These are phyloP conservation scores for Fusarium sp. DNA, from an alignment of 2,329 filamentous ascomycete genomes.

Conservation along the genomic window DNA sequence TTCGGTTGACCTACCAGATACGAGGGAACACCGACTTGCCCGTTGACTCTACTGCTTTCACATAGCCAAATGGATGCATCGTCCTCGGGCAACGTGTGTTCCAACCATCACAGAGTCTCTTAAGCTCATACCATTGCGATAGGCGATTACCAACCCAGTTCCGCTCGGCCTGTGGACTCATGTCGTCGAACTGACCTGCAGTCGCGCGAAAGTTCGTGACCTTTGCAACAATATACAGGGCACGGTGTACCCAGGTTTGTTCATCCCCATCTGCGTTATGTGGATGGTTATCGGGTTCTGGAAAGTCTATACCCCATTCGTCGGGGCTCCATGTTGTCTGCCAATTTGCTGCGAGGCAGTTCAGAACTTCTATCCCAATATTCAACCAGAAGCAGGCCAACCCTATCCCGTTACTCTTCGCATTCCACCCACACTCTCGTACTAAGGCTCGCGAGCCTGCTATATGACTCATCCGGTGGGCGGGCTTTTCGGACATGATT, in stretches of 20 bases:
- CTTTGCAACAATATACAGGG: constrained; percentile 88
- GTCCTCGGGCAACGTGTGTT: constrained; percentile 80
- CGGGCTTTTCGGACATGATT: constrained; percentile 84
- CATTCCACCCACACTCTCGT: constrained; percentile 90
- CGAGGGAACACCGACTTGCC: constrained; percentile 84
- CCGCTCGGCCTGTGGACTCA: constrained; percentile 71
- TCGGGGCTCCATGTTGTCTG: constrained; percentile 89
- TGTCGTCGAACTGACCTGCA: constrained; percentile 69
- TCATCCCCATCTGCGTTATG: constrained; percentile 63
- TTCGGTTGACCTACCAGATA: constrained; percentile 72
- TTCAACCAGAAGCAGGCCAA: constrained; percentile 96
- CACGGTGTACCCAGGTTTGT: constrained; percentile 87
- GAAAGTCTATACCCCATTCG: constrained; percentile 87
- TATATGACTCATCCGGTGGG: constrained; percentile 89
- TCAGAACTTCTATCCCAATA: constrained; percentile 88
- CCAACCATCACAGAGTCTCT: constrained; percentile 85
- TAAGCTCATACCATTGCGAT: constrained; percentile 83
- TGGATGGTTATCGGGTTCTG: constrained; percentile 56
- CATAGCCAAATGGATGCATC: constrained; percentile 87
- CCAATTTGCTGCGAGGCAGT: constrained; percentile 89
- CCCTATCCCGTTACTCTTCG: constrained; percentile 80
- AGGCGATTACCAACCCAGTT: constrained; percentile 71
- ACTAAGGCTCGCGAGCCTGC: constrained; percentile 86
- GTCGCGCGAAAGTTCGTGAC: constrained; percentile 85
- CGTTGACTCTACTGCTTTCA: constrained; percentile 73